Percentiles rank a stretch among this genome's conserved stretches.
Conservation (phyloP, 1,139 yeast genomes). For the Blastobotrys proliferans region DNA sequence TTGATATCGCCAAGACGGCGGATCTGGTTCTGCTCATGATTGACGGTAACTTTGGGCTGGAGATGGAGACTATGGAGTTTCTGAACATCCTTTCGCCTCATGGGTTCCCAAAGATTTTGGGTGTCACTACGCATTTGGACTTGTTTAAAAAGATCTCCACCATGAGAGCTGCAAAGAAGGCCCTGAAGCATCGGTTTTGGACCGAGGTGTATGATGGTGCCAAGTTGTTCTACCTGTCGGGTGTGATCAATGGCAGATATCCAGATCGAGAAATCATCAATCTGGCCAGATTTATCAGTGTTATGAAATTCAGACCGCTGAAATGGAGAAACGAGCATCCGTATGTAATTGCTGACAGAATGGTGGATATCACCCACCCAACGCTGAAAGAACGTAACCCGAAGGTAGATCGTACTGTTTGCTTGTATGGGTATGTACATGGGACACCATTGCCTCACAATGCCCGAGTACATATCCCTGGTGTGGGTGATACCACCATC, state of each 20-base stretch:
- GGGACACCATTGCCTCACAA: conserved; percentile 82
- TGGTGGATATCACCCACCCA: conserved; percentile 96
- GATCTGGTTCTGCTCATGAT: conserved; percentile 84
- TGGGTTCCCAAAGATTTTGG: conserved; percentile 97
- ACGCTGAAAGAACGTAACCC: conserved; percentile 69
- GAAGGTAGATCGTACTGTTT: conserved; percentile 83
- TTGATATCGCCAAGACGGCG: conserved; percentile 92
- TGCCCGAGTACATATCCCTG: conserved; percentile 89
- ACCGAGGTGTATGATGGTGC: conserved; percentile 99
- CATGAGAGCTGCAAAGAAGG: conserved; percentile 84
- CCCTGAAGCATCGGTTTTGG: conserved; percentile 94
- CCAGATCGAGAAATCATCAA: conserved; percentile 96
- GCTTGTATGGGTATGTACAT: conserved; percentile 89
- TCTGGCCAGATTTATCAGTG: conserved; percentile 86
- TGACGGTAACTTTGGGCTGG: conserved; percentile 97
- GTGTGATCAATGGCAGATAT: conserved; percentile 94
- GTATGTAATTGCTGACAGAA: conserved; percentile 82
- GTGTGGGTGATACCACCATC: conserved; percentile 85
- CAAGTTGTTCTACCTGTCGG: conserved; percentile 86
- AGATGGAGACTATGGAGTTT: conserved; percentile 99
- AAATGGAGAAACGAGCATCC: conserved; percentile 99
- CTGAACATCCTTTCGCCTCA: conserved; percentile 94
- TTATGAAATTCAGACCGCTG: conserved; percentile 95
- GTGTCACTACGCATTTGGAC: conserved; percentile 94
- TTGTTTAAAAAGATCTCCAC: conserved; percentile 87